These are phyloP conservation scores for Penicillium concentricum DNA, from an alignment of 2,329 filamentous ascomycete species.

Conservation along the genomic window DNA sequence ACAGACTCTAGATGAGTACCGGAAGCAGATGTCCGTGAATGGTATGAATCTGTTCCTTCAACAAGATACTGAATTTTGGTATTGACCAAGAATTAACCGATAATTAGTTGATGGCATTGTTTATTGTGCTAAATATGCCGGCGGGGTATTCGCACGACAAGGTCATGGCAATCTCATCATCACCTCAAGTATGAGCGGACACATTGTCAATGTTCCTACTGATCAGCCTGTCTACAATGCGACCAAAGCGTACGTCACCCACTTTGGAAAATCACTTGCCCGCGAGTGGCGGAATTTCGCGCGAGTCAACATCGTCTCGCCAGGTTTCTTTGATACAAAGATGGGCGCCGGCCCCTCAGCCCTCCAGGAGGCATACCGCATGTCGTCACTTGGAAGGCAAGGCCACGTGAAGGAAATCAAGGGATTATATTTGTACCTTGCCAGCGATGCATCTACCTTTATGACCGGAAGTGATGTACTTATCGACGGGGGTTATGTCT, in stretches of 20 bases:
- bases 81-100: slow-evolving; percentile 1
- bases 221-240: slow-evolving; percentile 59
- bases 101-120: slow-evolving; percentile 48
- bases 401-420: slow-evolving; percentile 38
- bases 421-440: slow-evolving; percentile 47
- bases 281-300: slow-evolving; percentile 59
- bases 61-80: neutral
- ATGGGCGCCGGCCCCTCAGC: slow-evolving; percentile 50
- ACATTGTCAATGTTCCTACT: slow-evolving; percentile 53
- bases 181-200: slow-evolving; percentile 51
- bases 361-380: slow-evolving; percentile 47
- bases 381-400: slow-evolving; percentile 48
- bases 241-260: slow-evolving; percentile 56
- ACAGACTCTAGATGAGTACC: slow-evolving; percentile 53
- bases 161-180: slow-evolving; percentile 50
- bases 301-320: slow-evolving; percentile 56
- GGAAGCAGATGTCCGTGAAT: slow-evolving; percentile 55
- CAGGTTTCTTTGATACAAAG: slow-evolving; percentile 57
- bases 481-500: slow-evolving; percentile 50
- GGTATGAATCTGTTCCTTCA: slow-evolving; percentile 34
- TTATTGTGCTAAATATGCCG: slow-evolving; percentile 46
- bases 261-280: slow-evolving; percentile 57
- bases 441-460: slow-evolving; percentile 48
- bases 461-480: slow-evolving; percentile 52
- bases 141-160: slow-evolving; percentile 46